Evolutionary conservation across 306 rosid genomes (phyloP), one percentile per base, ranked within the genome.

Genomic region (Cucurbita moschata): DNA sequence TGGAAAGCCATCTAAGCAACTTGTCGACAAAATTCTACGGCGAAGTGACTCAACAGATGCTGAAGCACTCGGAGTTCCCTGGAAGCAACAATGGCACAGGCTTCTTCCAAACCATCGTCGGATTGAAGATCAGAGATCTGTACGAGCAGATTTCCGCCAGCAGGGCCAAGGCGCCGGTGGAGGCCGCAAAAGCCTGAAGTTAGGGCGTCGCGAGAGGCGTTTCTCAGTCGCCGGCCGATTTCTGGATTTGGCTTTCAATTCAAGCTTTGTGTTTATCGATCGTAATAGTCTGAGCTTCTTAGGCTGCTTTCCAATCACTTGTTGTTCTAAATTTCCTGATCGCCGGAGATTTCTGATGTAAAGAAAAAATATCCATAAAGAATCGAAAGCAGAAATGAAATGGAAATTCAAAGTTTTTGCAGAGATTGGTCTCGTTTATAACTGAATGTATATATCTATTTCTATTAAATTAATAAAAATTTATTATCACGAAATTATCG

Each of bases 21-120:
- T 77, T 95, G 58, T 95, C 99, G 2, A 78, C 83, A 60, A 95
- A 91, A 81, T 95, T 94, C 92, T 95, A 95, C 44, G 99, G 99
- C 66, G 99, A 95, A 68, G 97, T 95, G 12, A 95, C 97, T 42
- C 99, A 95, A 77, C 99, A 95, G 65, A 86, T 95, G 99, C 82
- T 95, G 96, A 91, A 95, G 96, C 99, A 88, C 72, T 73, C 96
- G 4, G 99, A 95, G 40, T 95, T 95, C 84, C 99, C 99, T 0
- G 99, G 99, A 4, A 95, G 99, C 87, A 95, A 70, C 96, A 95
- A 95, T 30, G 99, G 99, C 0, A 95, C 99, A 0, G 99, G 99
- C 75, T 92, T 95, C 66, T 95, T 95, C 90, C 97, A 95, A 80
- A 95, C 99, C 88, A 83, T 95, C 35, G 73, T 91, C 59, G 99